A percentile compares a stretch with the other conserved stretches of the same genome.
Evolutionary conservation across 2,329 filamentous ascomycete species (phyloP).

Genomic region (Cryphonectria japonica): DNA sequence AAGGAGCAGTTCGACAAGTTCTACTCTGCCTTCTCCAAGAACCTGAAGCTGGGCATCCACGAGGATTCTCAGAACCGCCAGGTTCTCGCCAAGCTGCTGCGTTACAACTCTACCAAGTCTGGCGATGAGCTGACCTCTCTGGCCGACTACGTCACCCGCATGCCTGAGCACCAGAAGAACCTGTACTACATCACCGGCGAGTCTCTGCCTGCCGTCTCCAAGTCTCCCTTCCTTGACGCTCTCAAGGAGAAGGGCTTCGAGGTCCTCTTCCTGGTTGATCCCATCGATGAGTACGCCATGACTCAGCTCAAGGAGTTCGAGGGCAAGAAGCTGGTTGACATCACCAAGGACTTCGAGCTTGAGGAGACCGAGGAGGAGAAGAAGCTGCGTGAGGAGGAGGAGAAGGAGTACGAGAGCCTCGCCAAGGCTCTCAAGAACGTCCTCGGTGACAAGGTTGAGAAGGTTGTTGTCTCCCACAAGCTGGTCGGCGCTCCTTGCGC

Average conservation of each 20-base stretch:
- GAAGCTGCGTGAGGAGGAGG: slow-evolving; percentile 89
- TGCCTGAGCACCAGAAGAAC: slow-evolving; percentile 99
- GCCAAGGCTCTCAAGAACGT: slow-evolving; percentile 99
- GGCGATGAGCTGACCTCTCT: slow-evolving; percentile 95
- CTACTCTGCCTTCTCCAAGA: slow-evolving; percentile 99
- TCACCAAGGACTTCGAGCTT: slow-evolving; percentile 99
- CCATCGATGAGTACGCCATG: slow-evolving; percentile 99
- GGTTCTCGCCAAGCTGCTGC: slow-evolving; percentile 93
- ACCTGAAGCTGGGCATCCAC: slow-evolving; percentile 99
- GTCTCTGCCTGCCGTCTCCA: slow-evolving; percentile 95
- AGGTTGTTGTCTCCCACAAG: slow-evolving; percentile 99
- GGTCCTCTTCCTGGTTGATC: slow-evolving; percentile 98
- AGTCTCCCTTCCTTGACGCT: slow-evolving; percentile 98
- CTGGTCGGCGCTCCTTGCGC: slow-evolving; percentile 91
- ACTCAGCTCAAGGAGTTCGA: slow-evolving; percentile 99
- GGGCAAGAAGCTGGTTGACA: slow-evolving; percentile 99
- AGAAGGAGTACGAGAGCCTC: slow-evolving; percentile 96
- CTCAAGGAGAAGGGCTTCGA: slow-evolving; percentile 99
- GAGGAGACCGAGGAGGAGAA: slow-evolving; percentile 99
- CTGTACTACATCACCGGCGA: slow-evolving; percentile 99
- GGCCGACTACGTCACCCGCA: slow-evolving; percentile 96
- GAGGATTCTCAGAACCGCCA: slow-evolving; percentile 98
- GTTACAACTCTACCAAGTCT: slow-evolving; percentile 99
- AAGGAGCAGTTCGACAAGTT: slow-evolving; percentile 99
- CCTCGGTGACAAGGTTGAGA: slow-evolving; percentile 99